These are phyloP conservation scores for Inonotus hispidus DNA, from an alignment of 1,284 basidiomycete genomes.

Conservation along the genomic window DNA sequence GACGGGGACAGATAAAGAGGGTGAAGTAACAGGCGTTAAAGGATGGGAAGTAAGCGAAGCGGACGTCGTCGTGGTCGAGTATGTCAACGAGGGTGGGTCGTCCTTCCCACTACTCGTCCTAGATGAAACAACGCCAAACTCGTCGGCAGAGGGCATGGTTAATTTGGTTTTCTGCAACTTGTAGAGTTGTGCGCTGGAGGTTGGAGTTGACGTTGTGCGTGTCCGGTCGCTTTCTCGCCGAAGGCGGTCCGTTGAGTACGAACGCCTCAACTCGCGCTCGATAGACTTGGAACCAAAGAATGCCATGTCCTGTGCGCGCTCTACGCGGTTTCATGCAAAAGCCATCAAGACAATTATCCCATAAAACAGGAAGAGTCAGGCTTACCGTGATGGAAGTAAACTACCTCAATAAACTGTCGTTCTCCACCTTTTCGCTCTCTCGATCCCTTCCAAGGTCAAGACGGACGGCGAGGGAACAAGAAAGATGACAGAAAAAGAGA, in stretches of 20 bases:
- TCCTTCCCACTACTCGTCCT: not conserved
- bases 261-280: slow-evolving; percentile 10
- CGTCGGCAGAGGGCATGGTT: not conserved
- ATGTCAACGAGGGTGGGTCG: not conserved
- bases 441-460: not conserved
- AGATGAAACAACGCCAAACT: not conserved
- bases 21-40: not conserved
- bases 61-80: not conserved
- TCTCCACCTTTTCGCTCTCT: not conserved
- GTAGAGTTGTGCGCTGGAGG: not conserved
- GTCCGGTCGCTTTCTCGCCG: not conserved
- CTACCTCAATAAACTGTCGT: not conserved
- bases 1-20: not conserved
- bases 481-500: not conserved
- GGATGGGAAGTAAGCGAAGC: not conserved
- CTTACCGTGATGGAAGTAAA: not conserved
- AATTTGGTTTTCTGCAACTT: not conserved
- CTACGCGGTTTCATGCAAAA: not conserved
- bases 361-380: no score
- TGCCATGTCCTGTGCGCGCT: slow-evolving; percentile 5
- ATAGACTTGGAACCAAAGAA: slow-evolving; percentile 15
- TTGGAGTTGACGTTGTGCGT: not conserved
- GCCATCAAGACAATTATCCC: not conserved
- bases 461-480: not conserved
- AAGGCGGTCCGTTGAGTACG: slow-evolving; percentile 15